Conservation (phyloP, 305 asterid genomes). For the Fraxinus platypoda region DNA sequence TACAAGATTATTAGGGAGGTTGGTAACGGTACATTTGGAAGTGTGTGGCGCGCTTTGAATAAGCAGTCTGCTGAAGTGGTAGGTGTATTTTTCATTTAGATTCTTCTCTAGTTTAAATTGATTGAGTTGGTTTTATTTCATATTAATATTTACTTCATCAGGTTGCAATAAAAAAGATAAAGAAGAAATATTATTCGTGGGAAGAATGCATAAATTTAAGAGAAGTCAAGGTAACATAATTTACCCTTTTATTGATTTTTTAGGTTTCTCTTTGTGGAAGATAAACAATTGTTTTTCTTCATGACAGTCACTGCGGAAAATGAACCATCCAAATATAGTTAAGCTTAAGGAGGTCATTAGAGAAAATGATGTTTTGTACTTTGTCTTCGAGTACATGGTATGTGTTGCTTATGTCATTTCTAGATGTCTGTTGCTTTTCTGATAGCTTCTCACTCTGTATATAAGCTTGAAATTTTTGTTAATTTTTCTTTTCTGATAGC, state of each 20-base stretch:
- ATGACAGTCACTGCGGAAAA: constrained; percentile 75
- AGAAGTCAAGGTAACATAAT: constrained; percentile 77
- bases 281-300: constrained; percentile 11
- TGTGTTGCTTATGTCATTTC: constrained; percentile 5
- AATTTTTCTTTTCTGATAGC: background rate
- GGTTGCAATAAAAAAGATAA: constrained; percentile 95
- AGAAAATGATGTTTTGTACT: constrained; percentile 76
- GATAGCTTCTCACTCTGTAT: background rate
- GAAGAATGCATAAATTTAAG: constrained; percentile 89
- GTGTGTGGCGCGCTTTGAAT: constrained; percentile 86
- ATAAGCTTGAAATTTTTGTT: background rate
- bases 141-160: constrained; percentile 28
- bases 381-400: constrained; percentile 98
- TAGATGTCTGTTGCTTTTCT: background rate
- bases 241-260: constrained; percentile 19
- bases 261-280: background rate
- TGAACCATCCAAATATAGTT: constrained; percentile 86
- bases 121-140: background rate
- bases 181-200: constrained; percentile 86
- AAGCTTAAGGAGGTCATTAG: constrained; percentile 95
- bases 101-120: background rate
- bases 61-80: constrained; percentile 95
- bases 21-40: constrained; percentile 90
- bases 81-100: constrained; percentile 20
- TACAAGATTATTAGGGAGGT: constrained; percentile 82